These are phyloP conservation scores for Boletellus ananas DNA, from an alignment of 768 basidiomycete genomes.

Conservation along the genomic window DNA sequence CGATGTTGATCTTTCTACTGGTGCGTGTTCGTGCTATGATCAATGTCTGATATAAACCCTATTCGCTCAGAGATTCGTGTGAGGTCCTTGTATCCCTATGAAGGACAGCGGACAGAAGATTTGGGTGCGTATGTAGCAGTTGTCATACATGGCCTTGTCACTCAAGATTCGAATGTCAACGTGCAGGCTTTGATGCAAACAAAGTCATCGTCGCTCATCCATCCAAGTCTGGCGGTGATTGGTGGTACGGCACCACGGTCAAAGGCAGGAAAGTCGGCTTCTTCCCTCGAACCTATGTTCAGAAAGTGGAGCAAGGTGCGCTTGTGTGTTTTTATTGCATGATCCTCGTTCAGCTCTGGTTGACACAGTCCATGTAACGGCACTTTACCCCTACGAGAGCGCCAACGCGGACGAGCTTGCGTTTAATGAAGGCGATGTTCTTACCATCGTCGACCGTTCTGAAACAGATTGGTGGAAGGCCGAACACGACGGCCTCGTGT, in stretches of 20 bases:
- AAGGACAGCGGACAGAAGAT: constrained; percentile 85
- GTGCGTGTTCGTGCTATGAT: constrained; percentile 36
- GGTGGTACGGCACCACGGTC: constrained; percentile 85
- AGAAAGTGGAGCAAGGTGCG: constrained; percentile 61
- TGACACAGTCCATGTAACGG: constrained; percentile 61
- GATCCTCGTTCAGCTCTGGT: not conserved
- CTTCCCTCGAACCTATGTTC: constrained; percentile 89
- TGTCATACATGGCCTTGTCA: not conserved
- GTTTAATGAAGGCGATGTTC: constrained; percentile 73
- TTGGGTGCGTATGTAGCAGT: constrained; percentile 54
- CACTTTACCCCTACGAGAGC: constrained; percentile 74
- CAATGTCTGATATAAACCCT: not conserved
- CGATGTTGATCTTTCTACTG: constrained; percentile 64
- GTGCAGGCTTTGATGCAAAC: constrained; percentile 75
- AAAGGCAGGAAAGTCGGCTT: constrained; percentile 71
- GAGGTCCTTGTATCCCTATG: constrained; percentile 79
- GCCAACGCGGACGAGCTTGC: constrained; percentile 77
- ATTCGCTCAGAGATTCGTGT: constrained; percentile 59
- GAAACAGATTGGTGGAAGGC: constrained; percentile 97
- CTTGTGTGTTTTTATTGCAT: not conserved
- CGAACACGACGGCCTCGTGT: constrained; percentile 79
- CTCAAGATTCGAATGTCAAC: not conserved
- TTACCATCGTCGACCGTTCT: constrained; percentile 75
- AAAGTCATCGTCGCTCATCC: constrained; percentile 76
- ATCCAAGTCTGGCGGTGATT: constrained; percentile 80